Evolutionary conservation across 202 grass and related monocot species (phyloP).

Genomic region (Zizania palustris): DNA sequence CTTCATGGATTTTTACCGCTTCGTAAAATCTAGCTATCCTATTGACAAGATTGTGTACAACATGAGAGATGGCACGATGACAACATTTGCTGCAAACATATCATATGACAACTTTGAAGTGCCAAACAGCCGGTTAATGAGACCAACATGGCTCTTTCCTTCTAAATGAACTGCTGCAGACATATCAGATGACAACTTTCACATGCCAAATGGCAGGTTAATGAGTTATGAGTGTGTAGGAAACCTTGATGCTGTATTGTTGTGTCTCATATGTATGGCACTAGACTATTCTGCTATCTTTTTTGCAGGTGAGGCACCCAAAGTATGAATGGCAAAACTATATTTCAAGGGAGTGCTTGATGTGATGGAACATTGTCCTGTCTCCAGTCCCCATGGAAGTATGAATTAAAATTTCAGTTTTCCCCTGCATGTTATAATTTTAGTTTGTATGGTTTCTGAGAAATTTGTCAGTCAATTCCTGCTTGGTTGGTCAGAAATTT

Average conservation of each 20-base stretch:
- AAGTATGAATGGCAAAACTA: neutral
- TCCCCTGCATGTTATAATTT: neutral
- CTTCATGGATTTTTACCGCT: conserved; percentile 40
- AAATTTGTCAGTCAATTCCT: too few species aligned
- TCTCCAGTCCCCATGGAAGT: neutral
- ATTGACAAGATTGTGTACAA: conserved; percentile 45
- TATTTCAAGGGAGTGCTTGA: neutral
- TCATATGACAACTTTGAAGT: neutral
- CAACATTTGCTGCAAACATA: conserved; percentile 31
- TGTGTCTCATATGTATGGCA: neutral
- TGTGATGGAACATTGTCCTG: neutral
- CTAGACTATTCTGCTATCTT: neutral
- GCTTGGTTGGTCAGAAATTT: too few species aligned
- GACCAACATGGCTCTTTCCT: conserved; percentile 49
- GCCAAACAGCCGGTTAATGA: conserved; percentile 27
- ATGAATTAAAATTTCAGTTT: neutral
- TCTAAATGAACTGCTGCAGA: conserved; percentile 21
- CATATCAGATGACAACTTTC: neutral
- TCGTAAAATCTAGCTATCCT: conserved; percentile 14
- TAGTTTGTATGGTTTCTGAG: neutral
- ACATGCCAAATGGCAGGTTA: conserved; percentile 10
- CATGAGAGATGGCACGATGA: conserved; percentile 35
- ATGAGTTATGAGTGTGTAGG: neutral
- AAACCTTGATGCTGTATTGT: neutral
- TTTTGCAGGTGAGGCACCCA: neutral